Percentiles rank a stretch among this genome's conserved stretches.
These are phyloP conservation scores for Phytophthora capsici DNA, from an alignment of 352 stramenopile species.

Conservation along the genomic window DNA sequence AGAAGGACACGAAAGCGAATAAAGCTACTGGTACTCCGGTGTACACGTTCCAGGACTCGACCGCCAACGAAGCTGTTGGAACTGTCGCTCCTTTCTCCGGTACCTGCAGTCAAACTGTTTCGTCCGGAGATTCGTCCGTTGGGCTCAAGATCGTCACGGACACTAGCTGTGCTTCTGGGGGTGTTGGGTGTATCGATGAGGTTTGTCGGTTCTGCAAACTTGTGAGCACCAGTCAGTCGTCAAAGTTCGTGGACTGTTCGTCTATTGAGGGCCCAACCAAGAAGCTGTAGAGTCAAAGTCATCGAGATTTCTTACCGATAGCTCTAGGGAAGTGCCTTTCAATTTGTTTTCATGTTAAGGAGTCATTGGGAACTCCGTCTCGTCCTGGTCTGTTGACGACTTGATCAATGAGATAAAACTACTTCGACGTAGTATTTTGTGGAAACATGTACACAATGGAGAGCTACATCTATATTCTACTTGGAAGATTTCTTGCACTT, in stretches of 20 bases:
- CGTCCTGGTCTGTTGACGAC: conserved; percentile 1
- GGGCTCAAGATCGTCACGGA: conserved; percentile 22
- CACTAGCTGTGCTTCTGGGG: conserved; percentile 4
- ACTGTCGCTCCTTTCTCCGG: conserved; percentile 23
- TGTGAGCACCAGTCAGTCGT: background rate
- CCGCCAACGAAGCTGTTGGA: conserved; percentile 21
- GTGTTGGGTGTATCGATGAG: conserved; percentile 13
- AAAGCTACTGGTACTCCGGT: conserved; percentile 9
- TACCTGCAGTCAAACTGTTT: conserved; percentile 5
- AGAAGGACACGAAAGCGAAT: background rate
- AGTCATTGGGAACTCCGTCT: conserved; percentile 23
- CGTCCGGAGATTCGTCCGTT: conserved; percentile 9
- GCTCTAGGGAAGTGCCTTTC: conserved; percentile 15
- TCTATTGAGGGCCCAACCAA: conserved; percentile 11
- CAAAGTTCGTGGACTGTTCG: background rate
- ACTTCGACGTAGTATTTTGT: no score
- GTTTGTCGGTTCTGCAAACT: conserved; percentile 15
- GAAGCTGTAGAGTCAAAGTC: conserved; percentile 28
- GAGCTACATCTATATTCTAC: conserved; percentile 3
- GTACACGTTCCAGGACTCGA: conserved; percentile 27
- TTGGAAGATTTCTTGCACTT: conserved; percentile 25
- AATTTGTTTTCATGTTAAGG: conserved; percentile 17
- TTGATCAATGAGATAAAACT: conserved; percentile 26
- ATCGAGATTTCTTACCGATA: conserved; percentile 11
- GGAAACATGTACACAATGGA: background rate